phyloP scores from a whole-genome alignment of 495 filamentous ascomycete genomes.

The Diplogelasinospora grovesii region DNA sequence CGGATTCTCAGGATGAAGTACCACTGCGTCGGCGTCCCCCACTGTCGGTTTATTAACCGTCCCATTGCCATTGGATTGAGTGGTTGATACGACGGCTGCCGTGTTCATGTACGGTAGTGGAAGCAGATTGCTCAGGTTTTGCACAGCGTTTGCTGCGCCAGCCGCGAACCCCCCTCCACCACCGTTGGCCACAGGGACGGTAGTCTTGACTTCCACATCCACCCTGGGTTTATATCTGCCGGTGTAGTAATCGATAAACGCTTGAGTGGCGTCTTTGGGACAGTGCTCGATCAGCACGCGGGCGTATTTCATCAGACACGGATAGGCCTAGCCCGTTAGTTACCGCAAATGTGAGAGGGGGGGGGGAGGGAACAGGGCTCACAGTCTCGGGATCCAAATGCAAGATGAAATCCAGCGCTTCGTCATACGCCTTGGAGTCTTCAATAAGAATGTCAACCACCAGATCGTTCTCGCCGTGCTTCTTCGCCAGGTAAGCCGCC shows the following conservation, averaged over 20 bases:
- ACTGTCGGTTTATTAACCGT: constrained; percentile 27
- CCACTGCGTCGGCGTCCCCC: constrained; percentile 23
- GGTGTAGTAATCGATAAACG: constrained; percentile 93
- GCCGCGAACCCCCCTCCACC: constrained; percentile 44
- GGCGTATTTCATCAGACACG: constrained; percentile 91
- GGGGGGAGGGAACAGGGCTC: constrained; percentile 20
- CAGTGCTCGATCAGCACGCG: constrained; percentile 83
- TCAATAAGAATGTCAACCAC: constrained; percentile 95
- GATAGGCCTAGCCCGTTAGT: constrained; percentile 59
- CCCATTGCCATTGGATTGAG: constrained; percentile 15
- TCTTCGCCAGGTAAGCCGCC: constrained; percentile 89
- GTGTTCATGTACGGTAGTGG: constrained; percentile 79
- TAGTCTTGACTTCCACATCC: constrained; percentile 49
- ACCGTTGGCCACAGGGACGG: constrained; percentile 30
- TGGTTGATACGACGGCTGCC: constrained; percentile 36
- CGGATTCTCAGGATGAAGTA: constrained; percentile 23
- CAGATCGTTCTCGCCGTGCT: constrained; percentile 87
- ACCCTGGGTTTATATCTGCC: constrained; percentile 71
- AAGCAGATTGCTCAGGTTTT: constrained; percentile 75
- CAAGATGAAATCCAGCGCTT: constrained; percentile 88
- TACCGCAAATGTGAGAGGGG: neutral
- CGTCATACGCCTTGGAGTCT: constrained; percentile 80
- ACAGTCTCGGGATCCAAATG: constrained; percentile 76
- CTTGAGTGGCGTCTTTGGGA: constrained; percentile 65
- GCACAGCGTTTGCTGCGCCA: constrained; percentile 62